A percentile compares a stretch with the other conserved stretches of the same genome.
Evolutionary conservation across 371 early-diverging fungal species (phyloP).

Genomic region (Cokeromyces recurvatus): DNA sequence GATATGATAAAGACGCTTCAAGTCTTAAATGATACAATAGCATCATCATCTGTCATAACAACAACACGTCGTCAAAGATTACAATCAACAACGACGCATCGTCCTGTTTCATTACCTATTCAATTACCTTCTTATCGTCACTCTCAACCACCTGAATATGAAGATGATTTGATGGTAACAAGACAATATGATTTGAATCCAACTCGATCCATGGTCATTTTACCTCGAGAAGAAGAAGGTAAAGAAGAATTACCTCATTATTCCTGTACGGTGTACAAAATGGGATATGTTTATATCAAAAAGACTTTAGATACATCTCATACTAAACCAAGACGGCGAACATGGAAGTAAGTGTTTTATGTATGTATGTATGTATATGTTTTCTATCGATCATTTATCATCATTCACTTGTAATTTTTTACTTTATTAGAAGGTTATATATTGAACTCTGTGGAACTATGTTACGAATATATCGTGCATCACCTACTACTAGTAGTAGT

Average conservation of each 20-base stretch:
- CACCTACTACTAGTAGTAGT: too few species aligned
- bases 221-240: slow-evolving; percentile 30
- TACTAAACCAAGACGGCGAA: slow-evolving; percentile 24
- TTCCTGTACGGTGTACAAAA: slow-evolving; percentile 39
- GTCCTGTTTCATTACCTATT: slow-evolving; percentile 17
- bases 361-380: too few species aligned
- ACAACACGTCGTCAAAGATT: too few species aligned
- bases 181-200: too few species aligned
- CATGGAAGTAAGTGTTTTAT: slow-evolving; percentile 48
- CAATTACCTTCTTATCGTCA: slow-evolving; percentile 6
- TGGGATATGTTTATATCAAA: slow-evolving; percentile 45
- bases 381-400: neutral
- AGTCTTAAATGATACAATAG: too few species aligned
- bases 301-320: slow-evolving; percentile 38
- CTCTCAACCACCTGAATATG: neutral
- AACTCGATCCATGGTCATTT: slow-evolving; percentile 17
- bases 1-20: too few species aligned
- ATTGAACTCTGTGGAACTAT: slow-evolving; percentile 44
- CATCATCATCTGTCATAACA: too few species aligned
- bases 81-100: too few species aligned
- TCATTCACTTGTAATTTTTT: neutral
- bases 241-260: slow-evolving; percentile 37
- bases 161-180: neutral
- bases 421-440: slow-evolving; percentile 26
- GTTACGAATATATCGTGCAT: slow-evolving; percentile 29